Percentiles rank a stretch among this genome's conserved stretches.
phyloP scores from a whole-genome alignment of 1,284 basidiomycete species.

The Ustilago crameri region DNA sequence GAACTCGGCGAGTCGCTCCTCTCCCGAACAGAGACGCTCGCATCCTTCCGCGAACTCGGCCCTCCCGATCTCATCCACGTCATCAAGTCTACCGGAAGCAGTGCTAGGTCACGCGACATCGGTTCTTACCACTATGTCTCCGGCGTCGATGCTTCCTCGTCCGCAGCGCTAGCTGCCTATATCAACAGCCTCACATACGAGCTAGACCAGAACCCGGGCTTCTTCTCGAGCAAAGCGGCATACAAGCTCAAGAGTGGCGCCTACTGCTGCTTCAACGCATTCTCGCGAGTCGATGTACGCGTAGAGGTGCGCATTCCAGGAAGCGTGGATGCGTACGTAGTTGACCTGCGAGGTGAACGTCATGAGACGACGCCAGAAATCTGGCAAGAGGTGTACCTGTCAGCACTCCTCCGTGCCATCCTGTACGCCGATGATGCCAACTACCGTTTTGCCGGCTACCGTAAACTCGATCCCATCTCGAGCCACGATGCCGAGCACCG shows the following conservation, averaged over 20 bases:
- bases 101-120: conserved; percentile 80
- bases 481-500: conserved; percentile 86
- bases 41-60: conserved; percentile 93
- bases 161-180: conserved; percentile 95
- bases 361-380: conserved; percentile 91
- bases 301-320: conserved; percentile 99
- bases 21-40: conserved; percentile 90
- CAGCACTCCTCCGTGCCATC: conserved; percentile 88
- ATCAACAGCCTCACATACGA: conserved; percentile 96
- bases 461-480: conserved; percentile 94
- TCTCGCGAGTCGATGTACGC: conserved; percentile 93
- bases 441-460: conserved; percentile 90
- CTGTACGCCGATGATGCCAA: conserved; percentile 94
- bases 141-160: conserved; percentile 95
- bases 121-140: conserved; percentile 74
- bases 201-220: conserved; percentile 88
- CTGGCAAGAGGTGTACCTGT: conserved; percentile 97
- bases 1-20: conserved; percentile 89
- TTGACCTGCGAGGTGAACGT: conserved; percentile 91
- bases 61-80: conserved; percentile 97
- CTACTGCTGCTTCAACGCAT: conserved; percentile 98
- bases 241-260: conserved; percentile 95
- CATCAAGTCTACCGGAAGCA: conserved; percentile 81
- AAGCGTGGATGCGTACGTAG: conserved; percentile 91
- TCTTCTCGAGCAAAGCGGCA: conserved; percentile 79